Base-by-base conservation (phyloP, 2,329 filamentous ascomycete species). In the Polychaeton citri region DNA sequence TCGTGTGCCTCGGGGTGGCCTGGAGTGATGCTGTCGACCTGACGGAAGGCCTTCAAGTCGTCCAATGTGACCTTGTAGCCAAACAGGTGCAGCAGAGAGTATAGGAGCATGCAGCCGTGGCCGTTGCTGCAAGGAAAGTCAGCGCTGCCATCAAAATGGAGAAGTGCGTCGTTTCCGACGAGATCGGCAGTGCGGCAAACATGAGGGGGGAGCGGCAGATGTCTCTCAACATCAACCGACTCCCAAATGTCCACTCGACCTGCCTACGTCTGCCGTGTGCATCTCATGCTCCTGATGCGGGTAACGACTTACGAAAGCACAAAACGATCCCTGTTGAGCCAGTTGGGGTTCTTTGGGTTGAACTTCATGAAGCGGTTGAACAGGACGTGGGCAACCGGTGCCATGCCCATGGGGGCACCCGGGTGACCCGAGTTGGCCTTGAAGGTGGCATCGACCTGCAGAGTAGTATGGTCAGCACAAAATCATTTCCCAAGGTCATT, bases 291-390 rank as follows among this genome's bases (percentile, higher is more conserved):
- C n/a, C n/a, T n/a, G n/a, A n/a, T n/a, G n/a, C n/a, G n/a, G n/a
- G n/a, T n/a, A n/a, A n/a, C n/a, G n/a, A 40, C 87, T 75, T 76
- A 95, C 87, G 90, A 98, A 62, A 98, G 86, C 44, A 98, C 86
- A 60, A 98, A 98, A 64, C 90, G 82, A 68, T 98, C 90, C 59
- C 90, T 81, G 77, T 96, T 96, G 55, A 90, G 58, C 87, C 87
- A 98, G 48, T 85, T 73, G 53, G 90, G 84, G 76, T 94, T 95
- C 80, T 95, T 92, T 56, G 90, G 90, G 80, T 96, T 98, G 76
- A 95, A 98, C 63, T 69, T 92, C 85, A 98, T 85, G 74, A 95
- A 92, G 66, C 90, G 92, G 77, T 94, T 93, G 72, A 84, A 98
- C 48, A 98, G 77, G 57, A 96, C 85, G 74, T 96, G 90, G 64